Percentiles rank a stretch among this genome's conserved stretches.
Evolutionary conservation across 371 early-diverging fungal genomes (phyloP).

Genomic region (Dinochytrium kinnereticum): DNA sequence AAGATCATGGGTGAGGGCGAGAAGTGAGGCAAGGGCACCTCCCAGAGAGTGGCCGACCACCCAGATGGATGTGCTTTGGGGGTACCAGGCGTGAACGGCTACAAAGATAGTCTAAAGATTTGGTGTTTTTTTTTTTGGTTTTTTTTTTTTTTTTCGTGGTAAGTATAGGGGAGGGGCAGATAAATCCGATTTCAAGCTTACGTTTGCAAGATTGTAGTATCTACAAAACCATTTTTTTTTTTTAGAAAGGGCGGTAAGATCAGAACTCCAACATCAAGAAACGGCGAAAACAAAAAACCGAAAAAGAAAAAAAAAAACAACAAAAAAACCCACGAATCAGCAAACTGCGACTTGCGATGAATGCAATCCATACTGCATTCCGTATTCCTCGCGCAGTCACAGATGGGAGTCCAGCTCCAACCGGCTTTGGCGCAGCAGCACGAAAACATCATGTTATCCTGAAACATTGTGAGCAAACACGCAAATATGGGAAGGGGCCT

Average conservation of each 20-base stretch:
- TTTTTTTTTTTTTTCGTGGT: not conserved
- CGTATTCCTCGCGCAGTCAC: constrained; percentile 28
- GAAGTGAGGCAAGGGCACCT: constrained; percentile 79
- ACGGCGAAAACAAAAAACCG: not conserved
- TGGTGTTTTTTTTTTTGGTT: not conserved
- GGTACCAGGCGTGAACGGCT: constrained; percentile 68
- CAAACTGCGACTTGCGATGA: constrained; percentile 18
- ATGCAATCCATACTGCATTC: constrained; percentile 29
- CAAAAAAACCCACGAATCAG: constrained; percentile 25
- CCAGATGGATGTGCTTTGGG: constrained; percentile 72
- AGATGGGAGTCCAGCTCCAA: constrained; percentile 52
- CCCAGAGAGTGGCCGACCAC: constrained; percentile 95
- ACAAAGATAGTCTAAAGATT: constrained; percentile 59
- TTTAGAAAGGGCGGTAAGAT: not conserved
- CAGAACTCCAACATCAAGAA: not conserved
- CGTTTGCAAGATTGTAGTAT: constrained; percentile 85
- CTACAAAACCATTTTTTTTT: constrained; percentile 28
- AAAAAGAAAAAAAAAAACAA: not conserved
- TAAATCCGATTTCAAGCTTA: not conserved
- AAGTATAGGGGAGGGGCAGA: not conserved
- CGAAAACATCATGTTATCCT: constrained; percentile 87
- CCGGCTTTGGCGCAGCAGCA: constrained; percentile 97
- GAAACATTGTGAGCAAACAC: not conserved
- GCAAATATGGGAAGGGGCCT: not conserved
- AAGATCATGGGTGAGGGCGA: constrained; percentile 84